phyloP scores from a whole-genome alignment of 164 flowering plant genomes.

The Aristolochia californica region DNA sequence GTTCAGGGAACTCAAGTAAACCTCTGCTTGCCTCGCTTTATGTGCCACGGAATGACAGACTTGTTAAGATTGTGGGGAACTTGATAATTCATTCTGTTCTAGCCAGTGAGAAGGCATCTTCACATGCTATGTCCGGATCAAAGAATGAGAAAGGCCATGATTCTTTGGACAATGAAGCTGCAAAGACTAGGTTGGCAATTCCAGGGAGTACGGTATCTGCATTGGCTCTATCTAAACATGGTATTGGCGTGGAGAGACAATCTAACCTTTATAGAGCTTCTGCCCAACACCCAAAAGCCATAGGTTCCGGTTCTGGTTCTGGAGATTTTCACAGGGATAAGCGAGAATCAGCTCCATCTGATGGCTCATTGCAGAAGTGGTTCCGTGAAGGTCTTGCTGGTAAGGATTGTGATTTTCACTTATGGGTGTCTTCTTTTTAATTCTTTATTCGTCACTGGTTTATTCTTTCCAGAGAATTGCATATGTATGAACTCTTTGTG shows the following conservation, averaged over 20 bases:
- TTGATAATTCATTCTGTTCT: constrained; percentile 89
- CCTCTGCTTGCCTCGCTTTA: constrained; percentile 83
- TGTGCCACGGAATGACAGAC: constrained; percentile 92
- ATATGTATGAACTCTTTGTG: not conserved
- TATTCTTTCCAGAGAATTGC: not conserved
- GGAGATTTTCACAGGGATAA: constrained; percentile 33
- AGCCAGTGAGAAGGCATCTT: constrained; percentile 78
- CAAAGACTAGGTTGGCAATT: constrained; percentile 50
- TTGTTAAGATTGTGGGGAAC: constrained; percentile 95
- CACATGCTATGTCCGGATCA: constrained; percentile 9
- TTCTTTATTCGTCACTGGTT: not conserved
- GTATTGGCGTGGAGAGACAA: constrained; percentile 28
- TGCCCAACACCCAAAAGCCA: constrained; percentile 45
- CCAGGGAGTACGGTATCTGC: constrained; percentile 33
- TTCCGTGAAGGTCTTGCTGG: constrained; percentile 95
- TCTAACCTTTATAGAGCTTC: constrained; percentile 25
- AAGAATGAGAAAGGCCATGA: constrained; percentile 14
- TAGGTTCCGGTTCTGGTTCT: constrained; percentile 44
- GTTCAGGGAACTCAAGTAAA: constrained; percentile 41
- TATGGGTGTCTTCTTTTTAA: not conserved
- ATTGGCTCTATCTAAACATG: constrained; percentile 32
- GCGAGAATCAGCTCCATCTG: constrained; percentile 34
- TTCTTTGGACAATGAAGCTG: constrained; percentile 5
- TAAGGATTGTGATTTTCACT: constrained; percentile 4
- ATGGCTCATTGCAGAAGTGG: constrained; percentile 84